Evolutionary conservation across 2,329 filamentous ascomycete genomes (phyloP).

Genomic region (Botrytis galanthina): DNA sequence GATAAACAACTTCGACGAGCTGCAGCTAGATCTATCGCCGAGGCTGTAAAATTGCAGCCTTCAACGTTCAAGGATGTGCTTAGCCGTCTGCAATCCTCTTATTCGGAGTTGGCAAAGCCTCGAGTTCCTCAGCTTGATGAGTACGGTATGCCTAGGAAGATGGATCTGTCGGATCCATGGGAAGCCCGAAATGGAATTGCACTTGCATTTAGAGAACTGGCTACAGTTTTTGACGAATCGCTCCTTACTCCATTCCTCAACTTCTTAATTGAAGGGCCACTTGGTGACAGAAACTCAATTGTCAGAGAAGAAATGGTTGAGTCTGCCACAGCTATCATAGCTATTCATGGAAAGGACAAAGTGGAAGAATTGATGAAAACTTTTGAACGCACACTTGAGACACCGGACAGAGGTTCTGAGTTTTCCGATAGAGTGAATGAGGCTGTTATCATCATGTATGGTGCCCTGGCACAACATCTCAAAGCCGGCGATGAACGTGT

Average conservation of each 20-base stretch:
- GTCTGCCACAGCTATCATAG: constrained; percentile 77
- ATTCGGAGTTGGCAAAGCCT: constrained; percentile 77
- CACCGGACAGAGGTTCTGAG: constrained; percentile 76
- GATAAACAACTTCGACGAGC: constrained; percentile 82
- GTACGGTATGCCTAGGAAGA: constrained; percentile 91
- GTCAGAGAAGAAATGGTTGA: constrained; percentile 92
- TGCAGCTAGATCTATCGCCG: constrained; percentile 76
- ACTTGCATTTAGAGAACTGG: constrained; percentile 79
- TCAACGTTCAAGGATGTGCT: constrained; percentile 62
- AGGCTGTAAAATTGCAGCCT: constrained; percentile 62
- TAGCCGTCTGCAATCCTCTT: constrained; percentile 64
- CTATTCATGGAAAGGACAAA: constrained; percentile 74
- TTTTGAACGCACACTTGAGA: constrained; percentile 85
- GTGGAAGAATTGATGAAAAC: constrained; percentile 90
- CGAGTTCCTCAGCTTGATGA: constrained; percentile 82
- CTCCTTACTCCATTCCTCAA: constrained; percentile 75
- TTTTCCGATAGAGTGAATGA: constrained; percentile 90
- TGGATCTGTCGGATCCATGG: constrained; percentile 86
- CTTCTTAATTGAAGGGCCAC: constrained; percentile 84
- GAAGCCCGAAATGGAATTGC: constrained; percentile 87
- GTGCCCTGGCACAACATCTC: constrained; percentile 85
- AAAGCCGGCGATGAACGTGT: constrained; percentile 82
- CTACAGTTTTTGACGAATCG: constrained; percentile 63
- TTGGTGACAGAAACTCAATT: constrained; percentile 75
- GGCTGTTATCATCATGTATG: constrained; percentile 96